Evolutionary conservation across 805 yeast genomes (phyloP).

Genomic region (Kodamaea jinghongensis): DNA sequence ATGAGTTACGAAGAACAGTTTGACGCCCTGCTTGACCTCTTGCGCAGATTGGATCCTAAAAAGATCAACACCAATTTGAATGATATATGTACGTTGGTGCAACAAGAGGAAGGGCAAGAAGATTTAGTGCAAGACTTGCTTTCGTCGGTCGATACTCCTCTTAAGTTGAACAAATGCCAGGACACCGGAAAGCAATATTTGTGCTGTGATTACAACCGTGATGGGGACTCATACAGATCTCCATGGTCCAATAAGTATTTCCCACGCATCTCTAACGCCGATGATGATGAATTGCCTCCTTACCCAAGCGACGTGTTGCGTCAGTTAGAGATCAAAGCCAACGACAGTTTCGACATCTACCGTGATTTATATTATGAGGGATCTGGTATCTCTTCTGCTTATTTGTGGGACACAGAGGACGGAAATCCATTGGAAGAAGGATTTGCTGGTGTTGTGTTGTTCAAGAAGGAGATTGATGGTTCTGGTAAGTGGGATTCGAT

Average conservation of each 20-base stretch:
- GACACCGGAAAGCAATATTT: constrained; percentile 64
- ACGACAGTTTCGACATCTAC: constrained; percentile 88
- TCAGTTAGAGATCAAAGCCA: constrained; percentile 74
- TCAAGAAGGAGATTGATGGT: constrained; percentile 63
- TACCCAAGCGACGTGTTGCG: constrained; percentile 68
- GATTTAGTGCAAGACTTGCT: constrained; percentile 83
- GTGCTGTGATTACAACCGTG: constrained; percentile 93
- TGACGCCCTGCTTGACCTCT: constrained; percentile 35
- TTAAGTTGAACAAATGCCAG: constrained; percentile 50
- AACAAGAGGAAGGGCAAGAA: constrained; percentile 25
- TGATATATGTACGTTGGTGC: constrained; percentile 35
- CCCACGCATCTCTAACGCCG: constrained; percentile 31
- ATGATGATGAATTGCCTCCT: constrained; percentile 61
- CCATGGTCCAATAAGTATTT: constrained; percentile 85
- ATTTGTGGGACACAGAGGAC: constrained; percentile 80
- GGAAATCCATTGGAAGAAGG: constrained; percentile 43
- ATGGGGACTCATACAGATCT: constrained; percentile 86
- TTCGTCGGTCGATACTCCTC: constrained; percentile 84
- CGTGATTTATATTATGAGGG: constrained; percentile 95
- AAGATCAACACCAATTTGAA: constrained; percentile 31
- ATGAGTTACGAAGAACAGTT: constrained; percentile 35
- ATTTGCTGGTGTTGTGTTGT: constrained; percentile 88
- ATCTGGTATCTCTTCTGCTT: constrained; percentile 77
- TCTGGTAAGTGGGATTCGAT: constrained; percentile 86
- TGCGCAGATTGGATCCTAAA: constrained; percentile 42